phyloP scores from a whole-genome alignment of 495 filamentous ascomycete species.

The Aspergillus olivimuriae region DNA sequence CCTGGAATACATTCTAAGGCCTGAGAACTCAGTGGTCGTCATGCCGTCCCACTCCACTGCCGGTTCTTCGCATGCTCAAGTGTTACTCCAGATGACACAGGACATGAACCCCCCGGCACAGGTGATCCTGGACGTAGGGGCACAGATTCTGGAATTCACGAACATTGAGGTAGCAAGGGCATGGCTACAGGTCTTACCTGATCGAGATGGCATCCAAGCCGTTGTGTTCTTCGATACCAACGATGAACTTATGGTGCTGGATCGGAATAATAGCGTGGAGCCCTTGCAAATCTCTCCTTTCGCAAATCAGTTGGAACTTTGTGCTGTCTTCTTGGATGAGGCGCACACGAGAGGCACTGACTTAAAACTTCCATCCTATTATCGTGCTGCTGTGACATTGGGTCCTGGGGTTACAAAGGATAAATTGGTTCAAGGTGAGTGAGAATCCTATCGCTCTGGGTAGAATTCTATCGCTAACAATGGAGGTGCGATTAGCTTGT shows the following conservation, averaged over 20 bases:
- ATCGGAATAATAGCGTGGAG: conserved; percentile 41
- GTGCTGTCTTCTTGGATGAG: conserved; percentile 69
- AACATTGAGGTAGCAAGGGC: conserved; percentile 47
- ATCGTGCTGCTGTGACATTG: conserved; percentile 63
- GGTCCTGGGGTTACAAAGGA: conserved; percentile 67
- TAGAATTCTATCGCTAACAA: too few species aligned
- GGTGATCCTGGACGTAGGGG: conserved; percentile 70
- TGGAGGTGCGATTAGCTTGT: too few species aligned
- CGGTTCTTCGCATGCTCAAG: conserved; percentile 20
- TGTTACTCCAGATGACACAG: conserved; percentile 40
- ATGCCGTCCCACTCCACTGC: conserved; percentile 16
- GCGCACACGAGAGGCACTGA: conserved; percentile 73
- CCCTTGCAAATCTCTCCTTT: conserved; percentile 56
- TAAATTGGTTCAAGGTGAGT: conserved; percentile 64
- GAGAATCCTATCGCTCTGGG: too few species aligned
- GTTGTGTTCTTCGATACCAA: conserved; percentile 44
- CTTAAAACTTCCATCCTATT: conserved; percentile 55
- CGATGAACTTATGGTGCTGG: conserved; percentile 41
- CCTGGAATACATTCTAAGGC: conserved; percentile 47
- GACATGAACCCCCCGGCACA: conserved; percentile 31
- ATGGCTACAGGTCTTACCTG: conserved; percentile 32
- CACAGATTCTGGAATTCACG: conserved; percentile 60
- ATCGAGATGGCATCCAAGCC: conserved; percentile 20
- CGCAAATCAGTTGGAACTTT: conserved; percentile 51
- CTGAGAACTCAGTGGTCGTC: conserved; percentile 45